Base-by-base conservation (phyloP, 148 eudicot species). In the Euryodendron excelsum region DNA sequence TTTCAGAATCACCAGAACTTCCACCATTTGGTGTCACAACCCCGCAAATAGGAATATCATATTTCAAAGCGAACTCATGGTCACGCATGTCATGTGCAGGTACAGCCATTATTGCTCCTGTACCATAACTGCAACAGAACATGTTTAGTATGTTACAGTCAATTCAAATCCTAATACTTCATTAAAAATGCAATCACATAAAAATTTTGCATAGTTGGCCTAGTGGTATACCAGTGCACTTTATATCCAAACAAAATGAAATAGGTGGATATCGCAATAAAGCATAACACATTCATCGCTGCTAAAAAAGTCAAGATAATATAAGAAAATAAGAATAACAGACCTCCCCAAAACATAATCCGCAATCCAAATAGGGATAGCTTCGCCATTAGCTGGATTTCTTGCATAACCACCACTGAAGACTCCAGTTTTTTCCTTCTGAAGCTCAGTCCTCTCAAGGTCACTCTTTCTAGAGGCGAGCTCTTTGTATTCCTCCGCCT, bases 81-180 rank as follows among this genome's bases (percentile, higher is more conserved):
- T 96, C 99, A 60, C 99, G 94, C 28, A 85, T 66, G 76, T 96
- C 99, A 84, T 96, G 99, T 39, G 97, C 99, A 80, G 99, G 99
- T 74, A 96, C 99, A 77, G 99, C 99, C 99, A 96, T 96, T 82
- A 96, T 93, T 81, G 98, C 99, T 74, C 99, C 99, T 17, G 99
- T 93, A 70, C 97, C 99, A 82, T 96, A 96, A 87, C 99, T 96
- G 88, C 82, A 83, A 5, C 53, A 87, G 15, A 72, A 68, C 14
- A 74, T 47, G 44, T n/a, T 50, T 75, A 31, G 6, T 31, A 23
- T 69, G 34, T 73, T 65, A 58, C 20, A 53, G 56, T 78, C 52
- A 73, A 7, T 15, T 18, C 39, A 50, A 44, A 11, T 39, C 81
- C 45, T 17, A 33, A 68, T 15, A 37, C 69, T 30, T 17, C 41